These are phyloP conservation scores for Fusarium scirpi DNA, from an alignment of 2,329 filamentous ascomycete genomes.

Conservation along the genomic window DNA sequence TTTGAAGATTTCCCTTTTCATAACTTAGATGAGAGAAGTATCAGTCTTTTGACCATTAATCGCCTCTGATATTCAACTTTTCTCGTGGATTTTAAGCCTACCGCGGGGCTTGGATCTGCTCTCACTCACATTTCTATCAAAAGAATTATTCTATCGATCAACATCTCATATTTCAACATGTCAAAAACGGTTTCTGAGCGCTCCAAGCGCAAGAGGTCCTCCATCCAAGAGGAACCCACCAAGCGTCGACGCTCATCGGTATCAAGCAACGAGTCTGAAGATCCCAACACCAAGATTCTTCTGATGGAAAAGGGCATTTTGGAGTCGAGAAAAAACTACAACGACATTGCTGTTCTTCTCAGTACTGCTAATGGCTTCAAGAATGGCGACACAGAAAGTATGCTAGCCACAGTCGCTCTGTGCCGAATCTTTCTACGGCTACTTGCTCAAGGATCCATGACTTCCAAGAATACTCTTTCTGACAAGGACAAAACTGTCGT, in stretches of 20 bases:
- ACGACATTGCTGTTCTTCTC: constrained; percentile 84
- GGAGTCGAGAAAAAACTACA: constrained; percentile 90
- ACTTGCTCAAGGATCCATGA: constrained; percentile 78
- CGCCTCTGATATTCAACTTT: background rate
- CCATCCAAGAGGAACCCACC: constrained; percentile 57
- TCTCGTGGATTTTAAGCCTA: background rate
- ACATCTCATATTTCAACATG: constrained; percentile 41
- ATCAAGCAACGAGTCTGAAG: constrained; percentile 62
- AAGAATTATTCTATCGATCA: background rate
- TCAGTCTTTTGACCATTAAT: constrained; percentile 6
- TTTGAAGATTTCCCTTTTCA: constrained; percentile 46
- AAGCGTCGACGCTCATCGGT: constrained; percentile 65
- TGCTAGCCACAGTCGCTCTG: constrained; percentile 81
- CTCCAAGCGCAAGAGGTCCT: constrained; percentile 66
- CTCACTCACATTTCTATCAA: too few relatives aligned
- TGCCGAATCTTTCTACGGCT: constrained; percentile 89
- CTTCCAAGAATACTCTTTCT: constrained; percentile 71
- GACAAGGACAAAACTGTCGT: constrained; percentile 81
- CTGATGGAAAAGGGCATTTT: constrained; percentile 83
- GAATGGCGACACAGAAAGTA: constrained; percentile 64
- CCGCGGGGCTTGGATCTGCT: background rate
- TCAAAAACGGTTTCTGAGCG: constrained; percentile 47
- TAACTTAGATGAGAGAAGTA: constrained; percentile 31
- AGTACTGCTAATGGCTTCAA: constrained; percentile 62
- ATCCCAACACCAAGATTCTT: constrained; percentile 74